Evolutionary conservation across 1,284 basidiomycete genomes (phyloP).

Genomic region (Leccinum cinnamomeum): DNA sequence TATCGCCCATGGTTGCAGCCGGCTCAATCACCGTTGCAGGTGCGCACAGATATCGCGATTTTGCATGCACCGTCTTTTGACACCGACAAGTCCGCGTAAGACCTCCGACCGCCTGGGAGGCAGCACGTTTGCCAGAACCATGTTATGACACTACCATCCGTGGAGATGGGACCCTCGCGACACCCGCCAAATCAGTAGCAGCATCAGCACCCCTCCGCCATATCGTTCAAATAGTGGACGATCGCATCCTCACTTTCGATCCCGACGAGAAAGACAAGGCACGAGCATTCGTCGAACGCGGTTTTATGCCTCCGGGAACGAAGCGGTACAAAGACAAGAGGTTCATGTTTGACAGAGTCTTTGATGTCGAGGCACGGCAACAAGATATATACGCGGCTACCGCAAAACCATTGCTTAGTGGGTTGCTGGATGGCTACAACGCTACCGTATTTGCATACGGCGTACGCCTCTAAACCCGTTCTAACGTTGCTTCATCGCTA

Average conservation of each 20-base stretch:
- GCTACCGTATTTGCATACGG: constrained; percentile 97
- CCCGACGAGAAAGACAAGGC: constrained; percentile 84
- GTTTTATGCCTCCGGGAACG: constrained; percentile 80
- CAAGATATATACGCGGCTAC: constrained; percentile 43
- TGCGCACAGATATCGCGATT: constrained; percentile 32
- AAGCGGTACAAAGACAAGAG: constrained; percentile 91
- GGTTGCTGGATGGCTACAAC: constrained; percentile 92
- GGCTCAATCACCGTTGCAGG: constrained; percentile 88
- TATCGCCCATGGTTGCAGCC: constrained; percentile 65
- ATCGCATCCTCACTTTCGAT: constrained; percentile 57
- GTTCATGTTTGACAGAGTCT: constrained; percentile 95
- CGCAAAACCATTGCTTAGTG: constrained; percentile 64
- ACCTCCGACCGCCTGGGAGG: constrained; percentile 84
- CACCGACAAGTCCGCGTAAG: constrained; percentile 77
- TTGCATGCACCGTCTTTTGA: constrained; percentile 2
- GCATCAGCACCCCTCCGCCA: constrained; percentile 63
- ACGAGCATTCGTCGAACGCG: constrained; percentile 73
- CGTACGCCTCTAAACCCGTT: constrained; percentile 51
- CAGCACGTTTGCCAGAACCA: constrained; percentile 72
- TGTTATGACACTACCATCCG: constrained; percentile 69
- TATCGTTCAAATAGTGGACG: constrained; percentile 78
- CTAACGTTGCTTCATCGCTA: constrained; percentile 8
- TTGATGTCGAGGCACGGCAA: constrained; percentile 77
- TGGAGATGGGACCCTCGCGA: constrained; percentile 79
- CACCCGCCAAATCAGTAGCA: constrained; percentile 54